Evolutionary conservation across 768 basidiomycete genomes (phyloP), one percentile per base, ranked within the genome.

Genomic region (Russula sp.): DNA sequence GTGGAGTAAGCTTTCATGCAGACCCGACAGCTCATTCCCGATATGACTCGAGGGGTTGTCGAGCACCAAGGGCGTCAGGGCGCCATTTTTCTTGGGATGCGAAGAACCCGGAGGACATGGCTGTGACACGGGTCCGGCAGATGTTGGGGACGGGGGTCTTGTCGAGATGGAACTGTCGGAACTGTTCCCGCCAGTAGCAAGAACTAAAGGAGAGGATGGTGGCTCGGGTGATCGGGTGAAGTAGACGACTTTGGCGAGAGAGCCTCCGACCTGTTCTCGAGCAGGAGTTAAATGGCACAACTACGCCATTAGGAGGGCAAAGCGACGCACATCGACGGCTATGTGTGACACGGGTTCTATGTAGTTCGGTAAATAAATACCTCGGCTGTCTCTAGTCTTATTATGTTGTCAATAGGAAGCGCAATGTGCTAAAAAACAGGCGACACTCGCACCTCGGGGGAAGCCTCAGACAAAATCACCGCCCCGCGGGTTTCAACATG

Each of bases 301-400:
- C 67, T 44, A 38, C 52, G 36, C 57, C 38, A 52, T 48, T 55
- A 40, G 24, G 57, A 70, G 58, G 59, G 46, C 50, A 56, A 59
- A 51, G 58, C 40, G 16, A 84, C 94, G 79, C 73, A 96, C 95
- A 73, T 99, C 96, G 61, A 99, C 88, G 4, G 97, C 97, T 61
- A 98, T 94, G 74, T 98, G 94, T 22, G 94, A 97, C 18, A 99
- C 89, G 26, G 93, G 92, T 76, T 99, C 97, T 66, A 96, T 96
- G 78, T 98, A 87, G 73, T 97, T 95, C 59, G 97, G 97, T 36
- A 99, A 83, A 77, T 98, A 98, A 71, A 99, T 98, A 11, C 94
- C 96, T 73, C 95, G 82, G 72, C 92, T 94, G 76, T 98, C 95
- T 68, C 94, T 80, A 48, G 92, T 94, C 93, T 94, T 69, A 18